phyloP scores from a whole-genome alignment of 768 basidiomycete genomes.

The Hortiboletus campestris region DNA sequence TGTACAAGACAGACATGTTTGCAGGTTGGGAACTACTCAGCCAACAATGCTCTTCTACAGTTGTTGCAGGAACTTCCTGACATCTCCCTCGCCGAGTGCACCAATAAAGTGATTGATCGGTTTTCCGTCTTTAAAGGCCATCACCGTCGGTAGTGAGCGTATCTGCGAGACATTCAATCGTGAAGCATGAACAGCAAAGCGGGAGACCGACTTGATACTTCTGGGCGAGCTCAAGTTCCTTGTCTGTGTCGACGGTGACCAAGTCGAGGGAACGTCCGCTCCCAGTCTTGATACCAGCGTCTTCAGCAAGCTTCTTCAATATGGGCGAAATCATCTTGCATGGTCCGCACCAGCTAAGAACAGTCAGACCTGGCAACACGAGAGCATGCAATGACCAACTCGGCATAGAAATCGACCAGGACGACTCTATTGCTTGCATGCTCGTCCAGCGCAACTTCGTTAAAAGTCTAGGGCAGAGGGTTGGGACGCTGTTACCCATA shows the following conservation, averaged over 20 bases:
- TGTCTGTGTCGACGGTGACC: conserved; percentile 66
- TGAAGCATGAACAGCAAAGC: background rate
- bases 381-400: conserved; percentile 45
- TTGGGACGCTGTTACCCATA: background rate
- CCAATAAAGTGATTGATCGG: conserved; percentile 62
- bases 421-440: conserved; percentile 49
- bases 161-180: conserved; percentile 42
- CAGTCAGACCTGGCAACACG: conserved; percentile 1
- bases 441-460: conserved; percentile 28
- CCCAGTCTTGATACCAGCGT: conserved; percentile 44
- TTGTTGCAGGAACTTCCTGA: conserved; percentile 46
- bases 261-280: conserved; percentile 64
- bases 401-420: conserved; percentile 78
- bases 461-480: conserved; percentile 34
- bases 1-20: background rate
- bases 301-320: conserved; percentile 55
- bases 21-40: background rate
- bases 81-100: conserved; percentile 44
- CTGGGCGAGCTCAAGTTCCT: conserved; percentile 48
- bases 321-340: conserved; percentile 73
- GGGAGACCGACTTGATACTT: conserved; percentile 42
- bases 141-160: conserved; percentile 73
- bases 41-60: conserved; percentile 23
- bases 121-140: conserved; percentile 69
- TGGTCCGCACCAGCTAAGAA: conserved; percentile 71